Evolutionary conservation across 306 rosid genomes (phyloP), one percentile per base, ranked within the genome.

Genomic region (Dryas alaskensis): DNA sequence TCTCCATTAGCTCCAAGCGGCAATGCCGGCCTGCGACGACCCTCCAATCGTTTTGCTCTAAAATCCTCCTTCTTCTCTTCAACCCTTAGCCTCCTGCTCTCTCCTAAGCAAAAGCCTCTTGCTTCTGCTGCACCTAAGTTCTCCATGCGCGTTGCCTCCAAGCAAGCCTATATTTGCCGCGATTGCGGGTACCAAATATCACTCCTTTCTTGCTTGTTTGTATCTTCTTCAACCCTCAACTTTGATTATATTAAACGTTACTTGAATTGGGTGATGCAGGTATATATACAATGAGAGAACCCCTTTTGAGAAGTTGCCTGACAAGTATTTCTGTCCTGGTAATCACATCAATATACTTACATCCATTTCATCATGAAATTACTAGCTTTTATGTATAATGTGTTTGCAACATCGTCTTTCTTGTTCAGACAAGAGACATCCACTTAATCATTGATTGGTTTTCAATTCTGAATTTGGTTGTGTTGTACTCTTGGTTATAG

Each of bases 101-200:
- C 76, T 59, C 81, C 87, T 10, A 65, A 70, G 52, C 81, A 50
- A 12, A 69, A 13, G 54, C 42, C 40, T 76, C 81, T 47, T 75
- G 27, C 70, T 72, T 70, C 82, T 50, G 66, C 67, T 16, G 54
- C 89, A 12, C 87, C 96, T 42, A 91, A 81, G 80, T 77, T 89
- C 81, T 86, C 95, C 83, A 89, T 94, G 98, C 92, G 97, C 14
- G 89, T 86, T 12, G 86, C 98, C 63, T 89, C 97, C 79, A 93
- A 93, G 76, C 85, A 88, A 82, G 73, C 96, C 77, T 94, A 94
- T 72, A 91, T 94, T 74, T 94, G 98, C 67, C 97, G 92, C 8
- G 96, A 94, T 77, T 94, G 98, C 98, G 97, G 98, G 97, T 94
- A 55, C 73, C 62, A n/a, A 6, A 11, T 67, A 6, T 60, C 60